Percentiles rank a stretch among this genome's conserved stretches.
Conservation (phyloP, 805 yeast species). For the Maudiozyma bulderi region DNA sequence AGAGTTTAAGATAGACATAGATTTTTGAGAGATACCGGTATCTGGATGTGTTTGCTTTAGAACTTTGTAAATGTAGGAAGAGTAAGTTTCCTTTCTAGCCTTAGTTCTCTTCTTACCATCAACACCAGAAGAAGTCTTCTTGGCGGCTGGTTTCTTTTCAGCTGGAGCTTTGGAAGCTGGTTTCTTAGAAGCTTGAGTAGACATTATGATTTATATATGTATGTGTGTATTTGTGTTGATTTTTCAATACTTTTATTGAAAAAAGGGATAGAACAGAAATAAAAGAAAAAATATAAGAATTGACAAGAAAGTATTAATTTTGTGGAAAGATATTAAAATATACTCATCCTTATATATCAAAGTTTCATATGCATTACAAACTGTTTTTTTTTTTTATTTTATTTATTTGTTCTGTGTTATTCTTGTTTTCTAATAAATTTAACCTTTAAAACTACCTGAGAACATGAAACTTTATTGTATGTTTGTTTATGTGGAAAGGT, state of each 20-base stretch:
- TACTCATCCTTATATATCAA: not conserved
- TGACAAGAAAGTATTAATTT: not conserved
- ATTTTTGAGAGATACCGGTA: constrained; percentile 97
- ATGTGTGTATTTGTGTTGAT: not conserved
- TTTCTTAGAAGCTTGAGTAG: constrained; percentile 53
- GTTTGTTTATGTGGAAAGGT: no score
- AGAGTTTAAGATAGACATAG: constrained; percentile 98
- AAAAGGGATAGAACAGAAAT: not conserved
- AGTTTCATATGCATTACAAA: no score
- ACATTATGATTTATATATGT: constrained; percentile 36
- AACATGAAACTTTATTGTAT: no score
- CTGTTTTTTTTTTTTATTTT: not conserved
- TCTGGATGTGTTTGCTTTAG: constrained; percentile 98
- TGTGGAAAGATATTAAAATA: not conserved
- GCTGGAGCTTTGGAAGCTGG: constrained; percentile 30
- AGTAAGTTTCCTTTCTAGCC: constrained; percentile 96
- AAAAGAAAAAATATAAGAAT: not conserved
- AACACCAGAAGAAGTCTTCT: constrained; percentile 76
- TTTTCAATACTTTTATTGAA: not conserved
- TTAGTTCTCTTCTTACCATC: constrained; percentile 86
- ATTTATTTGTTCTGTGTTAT: not conserved
- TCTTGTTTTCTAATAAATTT: not conserved
- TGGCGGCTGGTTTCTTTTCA: constrained; percentile 56
- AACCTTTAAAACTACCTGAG: no score
- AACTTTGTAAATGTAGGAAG: constrained; percentile 96